These are phyloP conservation scores for Annulohypoxylon moriforme DNA, from an alignment of 495 filamentous ascomycete species.

Conservation along the genomic window DNA sequence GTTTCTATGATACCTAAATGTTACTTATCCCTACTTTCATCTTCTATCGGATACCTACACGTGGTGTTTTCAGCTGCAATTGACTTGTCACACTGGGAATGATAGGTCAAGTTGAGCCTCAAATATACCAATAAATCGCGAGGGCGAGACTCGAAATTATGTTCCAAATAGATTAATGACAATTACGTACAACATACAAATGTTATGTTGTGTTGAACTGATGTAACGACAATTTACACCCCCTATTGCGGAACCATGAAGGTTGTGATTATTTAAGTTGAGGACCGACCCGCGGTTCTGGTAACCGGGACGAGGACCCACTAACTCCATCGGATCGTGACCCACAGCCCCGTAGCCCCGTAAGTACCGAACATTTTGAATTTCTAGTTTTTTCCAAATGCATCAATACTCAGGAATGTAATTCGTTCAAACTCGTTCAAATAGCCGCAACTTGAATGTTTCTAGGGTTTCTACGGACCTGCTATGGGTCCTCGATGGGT, in stretches of 20 bases:
- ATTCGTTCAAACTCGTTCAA: slow-evolving; percentile 19
- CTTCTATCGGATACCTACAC: neutral
- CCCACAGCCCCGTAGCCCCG: slow-evolving; percentile 4
- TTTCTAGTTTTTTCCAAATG: neutral
- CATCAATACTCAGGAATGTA: slow-evolving; percentile 1
- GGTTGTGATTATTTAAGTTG: slow-evolving; percentile 8
- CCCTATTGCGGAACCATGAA: neutral
- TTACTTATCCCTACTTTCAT: neutral
- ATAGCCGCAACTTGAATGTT: neutral
- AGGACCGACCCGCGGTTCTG: slow-evolving; percentile 24
- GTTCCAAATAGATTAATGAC: neutral
- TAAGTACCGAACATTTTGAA: slow-evolving; percentile 2
- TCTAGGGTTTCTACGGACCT: neutral
- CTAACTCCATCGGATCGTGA: neutral
- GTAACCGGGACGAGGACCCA: slow-evolving; percentile 14
- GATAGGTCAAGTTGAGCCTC: neutral
- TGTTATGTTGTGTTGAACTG: neutral
- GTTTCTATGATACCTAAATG: neutral
- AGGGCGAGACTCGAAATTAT: neutral
- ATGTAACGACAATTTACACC: slow-evolving; percentile 1
- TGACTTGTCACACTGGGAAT: neutral
- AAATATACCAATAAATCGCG: neutral
- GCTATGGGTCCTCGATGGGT: neutral
- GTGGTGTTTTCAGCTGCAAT: neutral
- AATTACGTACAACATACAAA: neutral